Base-by-base conservation (phyloP, 495 filamentous ascomycete genomes). In the Aspergillus diversus region DNA sequence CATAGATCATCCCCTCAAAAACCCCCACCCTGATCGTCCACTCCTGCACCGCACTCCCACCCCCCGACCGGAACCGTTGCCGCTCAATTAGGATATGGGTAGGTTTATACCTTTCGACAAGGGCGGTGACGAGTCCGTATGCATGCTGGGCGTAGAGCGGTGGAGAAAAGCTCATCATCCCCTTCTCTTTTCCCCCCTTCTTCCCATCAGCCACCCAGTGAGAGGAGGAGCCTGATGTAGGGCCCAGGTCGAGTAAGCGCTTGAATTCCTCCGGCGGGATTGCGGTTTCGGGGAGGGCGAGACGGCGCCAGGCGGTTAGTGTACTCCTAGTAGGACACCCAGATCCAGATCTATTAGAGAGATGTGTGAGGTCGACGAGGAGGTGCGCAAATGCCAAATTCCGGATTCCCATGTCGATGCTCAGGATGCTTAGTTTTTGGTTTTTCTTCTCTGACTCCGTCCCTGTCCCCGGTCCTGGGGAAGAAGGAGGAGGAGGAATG, bases 1-100 rank as follows among this genome's bases (percentile, higher is more conserved):
- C 90, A 76, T 95, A 89, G 2, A 97, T 72, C 89, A 97, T 97
- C 0, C 86, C 84, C 74, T 98, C 94, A 21, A 98, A 84, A 71
- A 92, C 90, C 64, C 96, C 96, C 4, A 97, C 93, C 3, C 92
- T 82, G 35, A 97, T 63, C 17, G 93, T 96, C 95, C 94, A 97
- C 74, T 98, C 92, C 39, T 87, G 84, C 4, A 98, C 84, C 7
- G 86, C 82, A 0, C 83, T 66, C 0, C 73, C 80, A 34, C 91
- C 85, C 16, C 78, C 80, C 11, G 87, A 88, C 32, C 95, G 90
- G 75, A 89, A 96, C 1, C 94, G 90, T 71, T 98, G 94, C 4
- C 91, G 87, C 75, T 98, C 94, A 58, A 98, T 93, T 2, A 98
- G 82, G 46, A 98, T 80, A 65, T 89, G 87, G 12, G 85, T 90